Percentiles rank a stretch among this genome's conserved stretches.
Evolutionary conservation across 1,284 basidiomycete genomes (phyloP).

Genomic region (Chondrostereum purpureum): DNA sequence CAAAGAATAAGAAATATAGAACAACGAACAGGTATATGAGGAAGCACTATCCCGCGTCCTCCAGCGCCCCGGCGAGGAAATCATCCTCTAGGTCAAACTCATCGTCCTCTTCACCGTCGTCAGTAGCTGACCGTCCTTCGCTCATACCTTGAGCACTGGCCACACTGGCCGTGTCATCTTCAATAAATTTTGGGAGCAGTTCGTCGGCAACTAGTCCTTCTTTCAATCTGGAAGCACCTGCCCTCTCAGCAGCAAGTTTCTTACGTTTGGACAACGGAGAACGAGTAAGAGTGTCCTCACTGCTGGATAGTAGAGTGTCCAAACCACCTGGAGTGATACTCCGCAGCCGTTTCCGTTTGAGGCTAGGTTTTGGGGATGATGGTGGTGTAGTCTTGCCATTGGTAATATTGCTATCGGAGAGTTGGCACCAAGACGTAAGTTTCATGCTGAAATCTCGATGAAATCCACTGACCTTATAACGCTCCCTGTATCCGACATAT

Average conservation of each 20-base stretch:
- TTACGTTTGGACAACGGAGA: conserved; percentile 76
- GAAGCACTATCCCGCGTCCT: conserved; percentile 55
- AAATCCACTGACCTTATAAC: conserved; percentile 38
- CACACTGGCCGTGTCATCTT: conserved; percentile 17
- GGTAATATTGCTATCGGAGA: conserved; percentile 33
- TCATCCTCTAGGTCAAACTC: conserved; percentile 58
- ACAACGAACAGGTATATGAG: no score
- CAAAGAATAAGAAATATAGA: conserved; percentile 13
- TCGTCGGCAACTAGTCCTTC: conserved; percentile 58
- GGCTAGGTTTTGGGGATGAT: not conserved
- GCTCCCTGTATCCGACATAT: conserved; percentile 41
- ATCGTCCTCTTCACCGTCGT: conserved; percentile 32
- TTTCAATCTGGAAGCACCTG: conserved; percentile 60
- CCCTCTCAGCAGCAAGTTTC: conserved; percentile 57
- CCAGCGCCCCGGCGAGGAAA: conserved; percentile 67
- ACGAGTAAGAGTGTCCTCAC: conserved; percentile 33
- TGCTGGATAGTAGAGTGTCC: conserved; percentile 39
- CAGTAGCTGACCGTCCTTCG: conserved; percentile 27
- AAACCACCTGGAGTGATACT: conserved; percentile 40
- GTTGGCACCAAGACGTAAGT: conserved; percentile 19
- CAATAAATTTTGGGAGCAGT: conserved; percentile 25
- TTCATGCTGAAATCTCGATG: conserved; percentile 3
- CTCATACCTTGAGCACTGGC: conserved; percentile 19
- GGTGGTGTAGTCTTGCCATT: conserved; percentile 11
- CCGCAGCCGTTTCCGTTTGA: conserved; percentile 59